Conservation (phyloP, 129 eudicot species). For the Glebionis coronaria region DNA sequence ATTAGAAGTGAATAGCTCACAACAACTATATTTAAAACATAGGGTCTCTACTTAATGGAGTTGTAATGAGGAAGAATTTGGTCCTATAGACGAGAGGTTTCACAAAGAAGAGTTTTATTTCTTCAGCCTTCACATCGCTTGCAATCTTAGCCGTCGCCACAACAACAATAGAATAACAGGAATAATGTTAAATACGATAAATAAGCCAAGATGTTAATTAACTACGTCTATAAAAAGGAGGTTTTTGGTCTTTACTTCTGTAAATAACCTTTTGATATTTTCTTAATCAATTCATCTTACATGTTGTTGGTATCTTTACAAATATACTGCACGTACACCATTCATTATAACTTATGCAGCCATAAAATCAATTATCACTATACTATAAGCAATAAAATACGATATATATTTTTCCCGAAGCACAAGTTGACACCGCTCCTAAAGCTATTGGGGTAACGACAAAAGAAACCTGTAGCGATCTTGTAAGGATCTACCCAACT, state of each 20-base stretch:
- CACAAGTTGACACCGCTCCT: slow-evolving; percentile 44
- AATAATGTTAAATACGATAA: slow-evolving; percentile 3
- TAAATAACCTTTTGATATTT: slow-evolving; percentile 82
- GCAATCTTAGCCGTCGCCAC: slow-evolving; percentile 92
- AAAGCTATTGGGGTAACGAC: slow-evolving; percentile 48
- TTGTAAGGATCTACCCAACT: slow-evolving; percentile 18
- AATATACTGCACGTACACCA: slow-evolving; percentile 54
- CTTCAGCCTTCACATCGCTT: slow-evolving; percentile 88
- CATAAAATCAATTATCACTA: slow-evolving; percentile 6
- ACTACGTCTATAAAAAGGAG: slow-evolving; percentile 70
- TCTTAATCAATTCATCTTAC: slow-evolving; percentile 77
- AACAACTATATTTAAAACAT: no score
- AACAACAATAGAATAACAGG: slow-evolving; percentile 57
- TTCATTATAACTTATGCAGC: slow-evolving; percentile 1
- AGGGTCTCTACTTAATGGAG: no score
- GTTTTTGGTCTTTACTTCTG: slow-evolving; percentile 61
- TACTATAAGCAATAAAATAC: no score
- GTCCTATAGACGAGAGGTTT: slow-evolving; percentile 98
- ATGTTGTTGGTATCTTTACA: slow-evolving; percentile 88
- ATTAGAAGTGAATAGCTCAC: no score
- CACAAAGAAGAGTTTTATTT: slow-evolving; percentile 82
- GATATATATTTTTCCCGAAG: not conserved
- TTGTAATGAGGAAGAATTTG: slow-evolving; percentile 82
- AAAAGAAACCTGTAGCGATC: slow-evolving; percentile 32
- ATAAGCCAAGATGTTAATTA: slow-evolving; percentile 24